Evolutionary conservation across 2,329 filamentous ascomycete genomes (phyloP).

Genomic region (Pseudogymnoascus sp.): DNA sequence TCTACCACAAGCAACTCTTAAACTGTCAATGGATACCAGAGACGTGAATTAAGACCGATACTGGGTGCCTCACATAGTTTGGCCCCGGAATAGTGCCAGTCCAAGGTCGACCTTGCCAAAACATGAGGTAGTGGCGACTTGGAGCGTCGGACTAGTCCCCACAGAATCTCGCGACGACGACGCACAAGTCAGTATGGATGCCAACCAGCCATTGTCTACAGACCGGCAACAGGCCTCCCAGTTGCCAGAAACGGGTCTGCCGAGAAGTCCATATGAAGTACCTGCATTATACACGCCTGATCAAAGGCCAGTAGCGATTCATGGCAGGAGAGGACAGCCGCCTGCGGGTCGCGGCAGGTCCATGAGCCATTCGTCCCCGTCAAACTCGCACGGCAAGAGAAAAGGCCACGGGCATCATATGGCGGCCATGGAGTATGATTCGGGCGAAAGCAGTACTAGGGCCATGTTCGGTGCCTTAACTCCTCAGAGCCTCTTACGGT

Average conservation of each 20-base stretch:
- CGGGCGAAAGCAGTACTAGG: constrained; percentile 39
- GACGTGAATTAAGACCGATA: background rate
- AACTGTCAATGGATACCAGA: background rate
- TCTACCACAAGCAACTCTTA: background rate
- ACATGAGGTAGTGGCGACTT: background rate
- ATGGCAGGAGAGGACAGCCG: constrained; percentile 11
- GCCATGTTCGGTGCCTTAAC: constrained; percentile 15
- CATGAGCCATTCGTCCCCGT: constrained; percentile 73
- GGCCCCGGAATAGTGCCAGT: background rate
- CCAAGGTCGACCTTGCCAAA: constrained; percentile 1
- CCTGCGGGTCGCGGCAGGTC: constrained; percentile 37
- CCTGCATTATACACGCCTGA: background rate
- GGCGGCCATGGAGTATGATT: constrained; percentile 35
- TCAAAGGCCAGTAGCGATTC: background rate
- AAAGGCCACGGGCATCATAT: constrained; percentile 36
- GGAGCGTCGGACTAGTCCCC: background rate
- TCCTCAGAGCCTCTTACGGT: constrained; percentile 14
- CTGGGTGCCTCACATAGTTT: background rate
- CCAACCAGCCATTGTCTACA: background rate
- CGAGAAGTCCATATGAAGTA: background rate
- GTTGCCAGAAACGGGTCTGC: background rate
- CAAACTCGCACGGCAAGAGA: constrained; percentile 58
- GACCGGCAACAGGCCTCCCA: background rate
- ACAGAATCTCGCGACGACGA: background rate
- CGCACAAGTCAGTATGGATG: background rate